Evolutionary conservation across 148 eudicot genomes (phyloP).

Genomic region (Simmondsia chinensis): DNA sequence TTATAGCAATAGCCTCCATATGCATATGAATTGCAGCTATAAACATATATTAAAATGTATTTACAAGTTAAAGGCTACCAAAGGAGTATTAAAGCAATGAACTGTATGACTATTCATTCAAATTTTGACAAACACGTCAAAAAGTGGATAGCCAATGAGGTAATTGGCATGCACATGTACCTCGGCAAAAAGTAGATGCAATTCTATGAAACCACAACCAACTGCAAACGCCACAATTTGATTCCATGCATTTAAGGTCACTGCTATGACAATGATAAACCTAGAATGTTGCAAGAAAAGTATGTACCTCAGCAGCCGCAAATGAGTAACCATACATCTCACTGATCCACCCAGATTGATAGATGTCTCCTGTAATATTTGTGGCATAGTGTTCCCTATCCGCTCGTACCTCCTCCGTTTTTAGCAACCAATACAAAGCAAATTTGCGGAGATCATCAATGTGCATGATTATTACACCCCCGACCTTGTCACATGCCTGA

Average conservation of each 20-base stretch:
- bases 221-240: not conserved
- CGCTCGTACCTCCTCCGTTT: constrained; percentile 89
- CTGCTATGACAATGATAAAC: not conserved
- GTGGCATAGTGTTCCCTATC: constrained; percentile 78
- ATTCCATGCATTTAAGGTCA: not conserved
- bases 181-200: too few species aligned
- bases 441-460: constrained; percentile 83
- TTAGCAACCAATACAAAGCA: constrained; percentile 75
- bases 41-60: too few species aligned
- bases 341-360: constrained; percentile 93
- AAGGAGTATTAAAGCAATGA: too few species aligned
- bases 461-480: constrained; percentile 93
- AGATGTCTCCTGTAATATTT: constrained; percentile 81
- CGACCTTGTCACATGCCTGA: constrained; percentile 89
- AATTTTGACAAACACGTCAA: too few species aligned
- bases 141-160: too few species aligned
- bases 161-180: too few species aligned
- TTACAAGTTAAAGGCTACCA: too few species aligned
- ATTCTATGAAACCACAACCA: constrained; percentile 4
- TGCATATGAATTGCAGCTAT: too few species aligned
- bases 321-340: constrained; percentile 97
- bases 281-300: not conserved
- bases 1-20: too few species aligned
- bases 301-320: constrained; percentile 89
- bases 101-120: too few species aligned